Conservation (phyloP, 2,329 filamentous ascomycete species). For the Penicillium sp. region DNA sequence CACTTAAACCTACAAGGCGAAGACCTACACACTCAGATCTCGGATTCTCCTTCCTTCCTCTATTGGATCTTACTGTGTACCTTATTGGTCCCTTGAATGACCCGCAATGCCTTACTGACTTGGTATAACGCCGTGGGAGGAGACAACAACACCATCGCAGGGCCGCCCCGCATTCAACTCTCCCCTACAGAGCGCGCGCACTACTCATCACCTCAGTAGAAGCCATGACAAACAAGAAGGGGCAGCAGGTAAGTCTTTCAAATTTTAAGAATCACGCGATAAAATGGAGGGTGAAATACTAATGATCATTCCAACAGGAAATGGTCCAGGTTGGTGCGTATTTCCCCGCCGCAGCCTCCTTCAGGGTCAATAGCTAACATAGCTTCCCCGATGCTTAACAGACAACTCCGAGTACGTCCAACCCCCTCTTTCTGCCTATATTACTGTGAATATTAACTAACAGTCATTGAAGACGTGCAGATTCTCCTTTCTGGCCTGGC, state of each 20-base stretch:
- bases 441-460: slow-evolving; percentile 2
- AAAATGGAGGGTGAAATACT: not conserved
- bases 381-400: slow-evolving; percentile 5
- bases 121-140: slow-evolving; percentile 9
- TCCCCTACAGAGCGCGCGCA: slow-evolving; percentile 12
- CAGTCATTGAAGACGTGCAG: slow-evolving; percentile 59
- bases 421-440: not conserved
- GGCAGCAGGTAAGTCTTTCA: slow-evolving; percentile 63
- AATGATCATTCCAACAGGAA: slow-evolving; percentile 60
- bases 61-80: not conserved
- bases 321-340: slow-evolving; percentile 99
- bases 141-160: slow-evolving; percentile 11
- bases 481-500: slow-evolving; percentile 83
- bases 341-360: slow-evolving; percentile 27
- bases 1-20: not conserved
- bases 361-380: slow-evolving; percentile 36
- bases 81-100: not conserved
- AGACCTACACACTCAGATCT: not conserved
- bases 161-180: slow-evolving; percentile 24
- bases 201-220: slow-evolving; percentile 8
- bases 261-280: not conserved
- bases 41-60: not conserved
- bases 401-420: slow-evolving; percentile 26
- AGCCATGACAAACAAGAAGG: slow-evolving; percentile 53
- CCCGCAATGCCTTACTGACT: slow-evolving; percentile 11